Conservation (phyloP, 2,329 filamentous ascomycete species). For the Periconia macrospinosa region DNA sequence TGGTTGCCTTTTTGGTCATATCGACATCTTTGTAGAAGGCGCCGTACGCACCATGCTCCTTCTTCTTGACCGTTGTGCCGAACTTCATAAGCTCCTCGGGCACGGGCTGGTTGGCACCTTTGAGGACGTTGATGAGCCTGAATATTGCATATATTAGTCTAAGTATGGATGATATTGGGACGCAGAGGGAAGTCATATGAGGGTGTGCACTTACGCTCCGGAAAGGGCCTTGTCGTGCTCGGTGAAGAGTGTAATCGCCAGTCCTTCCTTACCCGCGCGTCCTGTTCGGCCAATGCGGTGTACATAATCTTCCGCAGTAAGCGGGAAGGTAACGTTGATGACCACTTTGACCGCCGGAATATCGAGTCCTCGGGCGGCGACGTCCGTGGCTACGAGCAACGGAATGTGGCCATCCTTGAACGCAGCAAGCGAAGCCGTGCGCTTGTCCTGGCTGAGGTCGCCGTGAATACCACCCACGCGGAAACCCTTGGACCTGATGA, state of each 20-base stretch:
- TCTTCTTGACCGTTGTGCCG: slow-evolving; percentile 98
- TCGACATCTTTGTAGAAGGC: slow-evolving; percentile 93
- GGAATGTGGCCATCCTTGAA: slow-evolving; percentile 86
- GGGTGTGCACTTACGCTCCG: slow-evolving; percentile 69
- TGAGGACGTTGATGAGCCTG: slow-evolving; percentile 91
- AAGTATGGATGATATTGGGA: too few species aligned
- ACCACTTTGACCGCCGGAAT: slow-evolving; percentile 95
- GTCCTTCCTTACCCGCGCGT: slow-evolving; percentile 83
- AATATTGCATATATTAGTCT: slow-evolving; percentile 1
- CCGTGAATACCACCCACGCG: slow-evolving; percentile 91
- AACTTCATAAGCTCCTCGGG: slow-evolving; percentile 93
- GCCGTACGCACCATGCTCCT: slow-evolving; percentile 92
- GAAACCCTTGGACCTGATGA: slow-evolving; percentile 77
- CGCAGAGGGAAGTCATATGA: slow-evolving; percentile 7
- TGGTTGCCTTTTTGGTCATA: slow-evolving; percentile 80
- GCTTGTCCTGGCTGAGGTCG: slow-evolving; percentile 84
- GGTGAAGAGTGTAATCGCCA: slow-evolving; percentile 92
- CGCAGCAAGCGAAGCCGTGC: slow-evolving; percentile 81
- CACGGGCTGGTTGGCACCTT: slow-evolving; percentile 86
- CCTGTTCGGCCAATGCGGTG: slow-evolving; percentile 95
- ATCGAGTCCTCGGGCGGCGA: slow-evolving; percentile 90
- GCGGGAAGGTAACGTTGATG: slow-evolving; percentile 90
- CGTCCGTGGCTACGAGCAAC: slow-evolving; percentile 91
- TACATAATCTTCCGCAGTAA: slow-evolving; percentile 96
- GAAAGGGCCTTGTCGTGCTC: slow-evolving; percentile 91